Conservation (phyloP, 2,329 filamentous ascomycete genomes). For the Diaporthe aspalathi region DNA sequence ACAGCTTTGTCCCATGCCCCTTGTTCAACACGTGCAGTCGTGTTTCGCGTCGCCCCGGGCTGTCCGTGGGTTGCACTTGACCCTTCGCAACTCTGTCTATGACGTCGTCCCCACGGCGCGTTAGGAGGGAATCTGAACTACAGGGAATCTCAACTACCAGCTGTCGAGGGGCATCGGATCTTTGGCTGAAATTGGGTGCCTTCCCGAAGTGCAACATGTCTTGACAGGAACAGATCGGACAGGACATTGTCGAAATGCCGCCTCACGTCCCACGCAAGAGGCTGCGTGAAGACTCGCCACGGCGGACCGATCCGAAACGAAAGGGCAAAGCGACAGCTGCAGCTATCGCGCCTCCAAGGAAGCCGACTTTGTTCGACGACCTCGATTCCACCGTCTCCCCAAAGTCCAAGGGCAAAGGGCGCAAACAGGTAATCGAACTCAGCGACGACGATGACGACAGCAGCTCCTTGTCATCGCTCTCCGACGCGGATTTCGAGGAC, state of each 20-base stretch:
- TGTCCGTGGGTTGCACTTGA: background rate
- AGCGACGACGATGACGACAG: conserved; percentile 52
- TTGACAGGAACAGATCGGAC: background rate
- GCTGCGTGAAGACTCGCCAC: conserved; percentile 59
- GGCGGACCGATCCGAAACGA: conserved; percentile 44
- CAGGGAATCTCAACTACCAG: background rate
- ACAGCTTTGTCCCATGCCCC: background rate
- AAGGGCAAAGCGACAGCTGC: conserved; percentile 45
- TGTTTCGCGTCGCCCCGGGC: conserved; percentile 15
- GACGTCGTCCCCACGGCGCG: background rate
- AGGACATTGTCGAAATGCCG: conserved; percentile 65
- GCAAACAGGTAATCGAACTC: conserved; percentile 49
- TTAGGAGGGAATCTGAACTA: background rate
- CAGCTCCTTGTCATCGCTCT: conserved; percentile 64
- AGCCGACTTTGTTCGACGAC: conserved; percentile 70
- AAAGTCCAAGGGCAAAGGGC: conserved; percentile 24
- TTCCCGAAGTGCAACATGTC: background rate
- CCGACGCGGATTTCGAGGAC: conserved; percentile 69
- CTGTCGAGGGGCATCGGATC: too few relatives aligned
- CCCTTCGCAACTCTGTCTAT: conserved; percentile 15
- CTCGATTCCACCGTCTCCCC: conserved; percentile 63
- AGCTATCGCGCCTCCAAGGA: conserved; percentile 54
- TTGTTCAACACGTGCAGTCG: conserved; percentile 16
- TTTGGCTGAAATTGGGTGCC: background rate
- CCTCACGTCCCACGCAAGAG: conserved; percentile 76